These are phyloP conservation scores for Quercus cerris DNA, from an alignment of 306 rosid species.

Conservation along the genomic window DNA sequence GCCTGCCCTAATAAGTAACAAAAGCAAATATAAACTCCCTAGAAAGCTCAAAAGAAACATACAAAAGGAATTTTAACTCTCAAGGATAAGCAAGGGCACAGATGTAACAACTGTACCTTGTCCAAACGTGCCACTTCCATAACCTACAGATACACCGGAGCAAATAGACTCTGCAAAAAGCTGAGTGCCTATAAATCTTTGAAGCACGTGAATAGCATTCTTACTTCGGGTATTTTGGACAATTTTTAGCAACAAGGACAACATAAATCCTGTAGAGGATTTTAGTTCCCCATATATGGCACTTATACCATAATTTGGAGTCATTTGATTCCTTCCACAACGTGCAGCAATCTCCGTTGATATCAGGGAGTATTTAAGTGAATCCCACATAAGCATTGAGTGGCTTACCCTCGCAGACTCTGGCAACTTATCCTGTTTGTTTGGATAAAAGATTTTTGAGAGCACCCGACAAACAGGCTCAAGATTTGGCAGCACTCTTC, in stretches of 20 bases:
- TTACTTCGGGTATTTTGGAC: conserved; percentile 58
- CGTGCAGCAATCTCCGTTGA: conserved; percentile 93
- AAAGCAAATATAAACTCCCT: not conserved
- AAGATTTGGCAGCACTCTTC: conserved; percentile 45
- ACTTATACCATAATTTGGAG: conserved; percentile 65
- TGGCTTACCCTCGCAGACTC: conserved; percentile 55
- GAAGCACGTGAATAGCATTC: conserved; percentile 76
- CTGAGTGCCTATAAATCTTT: conserved; percentile 73
- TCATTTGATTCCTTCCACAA: conserved; percentile 59
- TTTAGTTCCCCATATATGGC: conserved; percentile 77
- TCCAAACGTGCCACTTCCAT: conserved; percentile 28
- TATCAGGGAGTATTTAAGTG: conserved; percentile 74
- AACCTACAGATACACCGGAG: conserved; percentile 48
- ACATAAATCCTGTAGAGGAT: conserved; percentile 74
- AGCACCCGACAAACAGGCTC: conserved; percentile 58
- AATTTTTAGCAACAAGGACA: conserved; percentile 72
- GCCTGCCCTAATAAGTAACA: not conserved
- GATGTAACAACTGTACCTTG: conserved; percentile 51
- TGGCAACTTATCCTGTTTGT: conserved; percentile 53
- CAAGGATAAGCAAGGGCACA: conserved; percentile 13
- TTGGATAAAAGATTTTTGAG: conserved; percentile 72
- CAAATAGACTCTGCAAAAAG: conserved; percentile 74
- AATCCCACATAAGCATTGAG: conserved; percentile 92
- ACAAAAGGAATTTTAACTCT: conserved; percentile 3
- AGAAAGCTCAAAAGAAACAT: conserved; percentile 1